Conservation (phyloP, 2,329 filamentous ascomycete species). For the Graphiopsis chlorocephala region DNA sequence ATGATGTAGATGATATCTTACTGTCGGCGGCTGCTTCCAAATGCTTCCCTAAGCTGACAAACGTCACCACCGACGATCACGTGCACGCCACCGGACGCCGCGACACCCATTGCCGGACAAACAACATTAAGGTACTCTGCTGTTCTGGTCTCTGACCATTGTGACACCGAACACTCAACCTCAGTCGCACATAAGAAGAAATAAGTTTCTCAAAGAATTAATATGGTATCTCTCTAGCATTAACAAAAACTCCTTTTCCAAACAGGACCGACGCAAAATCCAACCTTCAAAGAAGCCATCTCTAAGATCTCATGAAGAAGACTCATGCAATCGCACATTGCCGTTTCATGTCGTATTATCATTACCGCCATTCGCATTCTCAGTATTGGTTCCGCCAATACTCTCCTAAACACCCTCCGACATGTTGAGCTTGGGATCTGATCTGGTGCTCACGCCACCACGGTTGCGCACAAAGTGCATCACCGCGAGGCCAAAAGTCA, state of each 20-base stretch:
- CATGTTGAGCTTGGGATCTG: slow-evolving; percentile 37
- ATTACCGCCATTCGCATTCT: neutral
- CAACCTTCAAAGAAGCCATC: neutral
- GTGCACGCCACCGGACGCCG: neutral
- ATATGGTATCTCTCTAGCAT: neutral
- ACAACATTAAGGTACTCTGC: neutral
- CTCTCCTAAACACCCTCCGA: slow-evolving; percentile 36
- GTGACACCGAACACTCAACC: neutral
- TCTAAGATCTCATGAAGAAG: neutral
- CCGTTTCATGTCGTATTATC: slow-evolving; percentile 6
- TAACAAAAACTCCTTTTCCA: neutral
- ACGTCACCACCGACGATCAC: neutral
- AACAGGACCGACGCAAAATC: neutral
- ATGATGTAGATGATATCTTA: slow-evolving; percentile 14
- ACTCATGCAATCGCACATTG: neutral
- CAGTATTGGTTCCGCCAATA: neutral
- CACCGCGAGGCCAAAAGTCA: slow-evolving; percentile 49
- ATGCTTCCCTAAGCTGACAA: slow-evolving; percentile 10
- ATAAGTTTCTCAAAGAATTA: neutral
- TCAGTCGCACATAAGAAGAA: neutral
- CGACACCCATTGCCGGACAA: neutral
- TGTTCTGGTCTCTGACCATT: no score
- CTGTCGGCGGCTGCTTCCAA: slow-evolving; percentile 4
- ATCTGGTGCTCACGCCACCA: slow-evolving; percentile 21
- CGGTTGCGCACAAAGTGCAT: slow-evolving; percentile 47